phyloP scores from a whole-genome alignment of 2,329 filamentous ascomycete genomes.

The Cadophora malorum region DNA sequence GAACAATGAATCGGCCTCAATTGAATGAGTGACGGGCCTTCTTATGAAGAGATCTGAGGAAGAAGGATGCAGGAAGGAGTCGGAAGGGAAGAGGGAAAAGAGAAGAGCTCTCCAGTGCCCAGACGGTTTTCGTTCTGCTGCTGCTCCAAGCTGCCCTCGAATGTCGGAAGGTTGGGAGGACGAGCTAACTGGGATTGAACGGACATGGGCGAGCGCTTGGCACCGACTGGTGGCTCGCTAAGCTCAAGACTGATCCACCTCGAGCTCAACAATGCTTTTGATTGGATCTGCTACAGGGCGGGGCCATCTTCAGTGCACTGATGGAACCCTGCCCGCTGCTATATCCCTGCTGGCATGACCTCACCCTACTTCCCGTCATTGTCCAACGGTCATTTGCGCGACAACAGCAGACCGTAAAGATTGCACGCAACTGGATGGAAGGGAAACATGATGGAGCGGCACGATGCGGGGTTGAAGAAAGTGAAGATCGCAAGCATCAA shows the following conservation, averaged over 20 bases:
- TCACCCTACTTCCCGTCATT: conserved; percentile 20
- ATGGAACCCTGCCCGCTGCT: background rate
- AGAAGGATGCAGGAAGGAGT: background rate
- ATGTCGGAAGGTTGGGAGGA: conserved; percentile 16
- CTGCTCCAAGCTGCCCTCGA: background rate
- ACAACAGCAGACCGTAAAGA: background rate
- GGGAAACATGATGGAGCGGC: background rate
- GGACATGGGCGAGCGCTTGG: conserved; percentile 10
- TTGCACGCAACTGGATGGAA: background rate
- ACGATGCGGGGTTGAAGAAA: conserved; percentile 16
- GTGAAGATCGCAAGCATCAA: conserved; percentile 5
- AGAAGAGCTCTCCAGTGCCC: conserved; percentile 1
- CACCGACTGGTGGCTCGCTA: conserved; percentile 12
- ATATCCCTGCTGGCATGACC: conserved; percentile 25
- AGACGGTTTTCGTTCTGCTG: conserved; percentile 8
- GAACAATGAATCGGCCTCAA: background rate
- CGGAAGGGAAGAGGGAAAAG: background rate
- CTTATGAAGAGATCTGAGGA: conserved; percentile 5
- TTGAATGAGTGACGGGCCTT: background rate
- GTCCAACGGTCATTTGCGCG: conserved; percentile 3
- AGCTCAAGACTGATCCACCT: background rate
- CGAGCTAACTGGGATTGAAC: conserved; percentile 10
- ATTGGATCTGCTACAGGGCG: background rate
- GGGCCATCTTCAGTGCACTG: background rate
- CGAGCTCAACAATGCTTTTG: background rate